Base-by-base conservation (phyloP, 1,284 basidiomycete species). In the Melampsora americana region DNA sequence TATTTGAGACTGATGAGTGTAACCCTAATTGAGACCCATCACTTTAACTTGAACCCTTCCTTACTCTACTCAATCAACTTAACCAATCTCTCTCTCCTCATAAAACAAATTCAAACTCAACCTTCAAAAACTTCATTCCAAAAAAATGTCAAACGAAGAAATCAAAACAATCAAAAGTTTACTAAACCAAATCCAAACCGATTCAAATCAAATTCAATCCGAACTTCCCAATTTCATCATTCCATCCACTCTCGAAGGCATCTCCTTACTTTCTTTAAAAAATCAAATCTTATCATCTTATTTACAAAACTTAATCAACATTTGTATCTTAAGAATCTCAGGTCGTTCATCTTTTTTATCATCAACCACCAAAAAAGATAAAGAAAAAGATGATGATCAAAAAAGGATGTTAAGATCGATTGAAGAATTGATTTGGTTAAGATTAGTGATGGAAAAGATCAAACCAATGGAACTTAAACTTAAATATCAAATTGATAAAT, bases 401-500 rank as follows among this genome's bases (percentile, higher is more conserved):
- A n/a, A n/a, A n/a, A n/a, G n/a, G n/a, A 87, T 91, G 4, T 90
- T 79, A 80, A 11, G 70, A 79, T 66, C 39, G 44, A 53, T 53
- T 26, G 30, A 74, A 46, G 28, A 74, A 42, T 60, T 74, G 46
- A 62, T 74, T 28, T 74, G 71, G 71, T 35, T 74, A 23, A 65
- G 71, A 11, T 26, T 74, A 71, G 81, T 84, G n/a, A 83, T 85
- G 82, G 86, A 86, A 73, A 86, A 86, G 80, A 82, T 85, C 32
- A 81, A 83, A 35, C 84, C 84, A 0, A 80, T 99, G 50, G 95
- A 99, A 83, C 87, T 86, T 72, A 89, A 92, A 80, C 90, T 98
- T 86, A 89, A 88, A 77, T 96, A 98, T 83, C 95, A 98, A 83
- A 92, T 98, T 80, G 94, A 97, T 80, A 97, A 98, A 83, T 87